Base-by-base conservation (phyloP, 805 yeast species). In the Wickerhamiella dianesei region DNA sequence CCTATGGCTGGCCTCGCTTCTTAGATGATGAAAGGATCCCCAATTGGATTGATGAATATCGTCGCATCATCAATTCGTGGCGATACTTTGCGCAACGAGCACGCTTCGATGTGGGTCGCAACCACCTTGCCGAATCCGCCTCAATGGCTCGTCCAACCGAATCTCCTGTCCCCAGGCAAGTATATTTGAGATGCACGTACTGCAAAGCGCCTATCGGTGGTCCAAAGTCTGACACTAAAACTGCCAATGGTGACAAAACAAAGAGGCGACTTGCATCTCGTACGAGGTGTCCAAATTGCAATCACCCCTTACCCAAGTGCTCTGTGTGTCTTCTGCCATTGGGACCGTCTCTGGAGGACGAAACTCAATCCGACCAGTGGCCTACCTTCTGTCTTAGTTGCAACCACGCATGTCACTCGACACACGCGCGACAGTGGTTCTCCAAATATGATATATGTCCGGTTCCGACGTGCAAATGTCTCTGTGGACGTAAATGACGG, bases 351-450 rank as follows among this genome's bases (percentile, higher is more conserved):
- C 21, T 53, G 12, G 56, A 48, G 20, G 59, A 48, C 16, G 48
- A 51, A 17, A 45, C 45, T 14, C 53, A 54, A 9, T 51, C 53
- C 18, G 62, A 55, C 19, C 81, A 82, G 52, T 86, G 95, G 95
- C 87, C 89, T 54, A 84, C 92, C 54, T 86, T 86, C 64, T 89
- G 98, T 58, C 65, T 89, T 53, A 76, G 80, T 32, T 89, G 98
- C 60, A 85, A 82, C 59, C 98, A 89, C 57, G 95, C 96, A 1
- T 80, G 80, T 76, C 98, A 89, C 65, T 87, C 95, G 0, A 87
- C 82, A 3, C 98, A 89, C 61, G 96, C 96, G 0, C 87, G 84
- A 52, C 94, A 88, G 57, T 89, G 98, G 98, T 89, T 89, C 61
- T 74, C 80, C 21, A 80, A 79, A 60, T 95, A 88, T 57, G 76